Evolutionary conservation across 305 asterid genomes (phyloP).

Genomic region (Ajuga reptans): DNA sequence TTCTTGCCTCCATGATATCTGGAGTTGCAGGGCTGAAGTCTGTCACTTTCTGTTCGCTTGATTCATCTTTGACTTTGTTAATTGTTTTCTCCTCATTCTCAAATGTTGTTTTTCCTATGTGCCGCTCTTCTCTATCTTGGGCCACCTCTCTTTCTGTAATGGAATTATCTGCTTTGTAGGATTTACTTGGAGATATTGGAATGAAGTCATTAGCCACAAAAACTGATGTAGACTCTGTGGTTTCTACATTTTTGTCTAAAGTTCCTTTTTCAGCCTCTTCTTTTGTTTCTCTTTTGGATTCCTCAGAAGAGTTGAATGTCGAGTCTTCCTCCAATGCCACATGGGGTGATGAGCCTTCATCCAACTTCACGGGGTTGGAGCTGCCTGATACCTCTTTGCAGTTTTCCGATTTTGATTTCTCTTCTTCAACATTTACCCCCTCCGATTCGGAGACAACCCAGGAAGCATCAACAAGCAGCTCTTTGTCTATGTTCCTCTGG

Average conservation of each 20-base stretch:
- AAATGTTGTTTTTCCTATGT: slow-evolving; percentile 16
- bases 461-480: slow-evolving; percentile 17
- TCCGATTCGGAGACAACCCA: slow-evolving; percentile 22
- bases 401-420: slow-evolving; percentile 7
- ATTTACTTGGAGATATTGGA: slow-evolving; percentile 22
- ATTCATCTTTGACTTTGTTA: slow-evolving; percentile 29
- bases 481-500: slow-evolving; percentile 19
- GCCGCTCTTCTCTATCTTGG: slow-evolving; percentile 23
- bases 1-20: slow-evolving; percentile 32
- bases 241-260: slow-evolving; percentile 20
- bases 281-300: slow-evolving; percentile 17
- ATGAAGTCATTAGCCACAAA: slow-evolving; percentile 23
- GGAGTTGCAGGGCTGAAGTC: slow-evolving; percentile 28
- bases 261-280: slow-evolving; percentile 20
- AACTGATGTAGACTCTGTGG: slow-evolving; percentile 21
- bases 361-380: slow-evolving; percentile 9
- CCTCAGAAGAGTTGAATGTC: slow-evolving; percentile 11
- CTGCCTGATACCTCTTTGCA: slow-evolving; percentile 17
- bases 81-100: slow-evolving; percentile 25
- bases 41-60: slow-evolving; percentile 16
- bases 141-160: slow-evolving; percentile 26
- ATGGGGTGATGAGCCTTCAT: slow-evolving; percentile 13
- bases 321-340: slow-evolving; percentile 21
- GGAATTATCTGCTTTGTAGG: slow-evolving; percentile 19
- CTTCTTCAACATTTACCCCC: slow-evolving; percentile 16